Conservation (phyloP, 2,329 filamentous ascomycete species). For the Phaeosphaeriaceae sp. region DNA sequence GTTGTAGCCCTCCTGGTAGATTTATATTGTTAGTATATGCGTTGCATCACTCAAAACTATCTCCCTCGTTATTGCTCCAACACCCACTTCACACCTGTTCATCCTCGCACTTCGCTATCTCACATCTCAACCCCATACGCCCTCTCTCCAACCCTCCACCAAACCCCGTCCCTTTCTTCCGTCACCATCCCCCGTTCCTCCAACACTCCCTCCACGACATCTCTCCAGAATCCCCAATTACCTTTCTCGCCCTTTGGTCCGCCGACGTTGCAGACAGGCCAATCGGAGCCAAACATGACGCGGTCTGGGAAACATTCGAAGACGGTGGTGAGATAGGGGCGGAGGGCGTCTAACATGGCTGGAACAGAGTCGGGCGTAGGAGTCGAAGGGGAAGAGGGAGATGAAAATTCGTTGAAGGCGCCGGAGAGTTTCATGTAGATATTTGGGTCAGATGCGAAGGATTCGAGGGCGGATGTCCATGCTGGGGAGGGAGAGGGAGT, state of each 20-base stretch:
- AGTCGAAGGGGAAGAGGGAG: slow-evolving; percentile 38
- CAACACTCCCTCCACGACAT: slow-evolving; percentile 72
- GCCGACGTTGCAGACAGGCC: slow-evolving; percentile 85
- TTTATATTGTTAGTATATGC: too few species aligned
- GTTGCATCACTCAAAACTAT: too few species aligned
- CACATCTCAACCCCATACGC: slow-evolving; percentile 63
- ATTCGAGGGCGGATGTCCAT: slow-evolving; percentile 74
- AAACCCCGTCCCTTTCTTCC: slow-evolving; percentile 71
- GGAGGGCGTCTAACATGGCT: slow-evolving; percentile 27
- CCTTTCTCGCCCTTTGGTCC: slow-evolving; percentile 58
- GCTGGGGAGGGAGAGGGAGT: slow-evolving; percentile 60
- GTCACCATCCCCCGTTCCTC: slow-evolving; percentile 58
- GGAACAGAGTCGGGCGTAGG: slow-evolving; percentile 24
- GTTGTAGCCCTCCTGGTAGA: too few species aligned
- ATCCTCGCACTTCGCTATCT: too few species aligned
- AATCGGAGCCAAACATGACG: slow-evolving; percentile 92
- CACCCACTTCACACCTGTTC: too few species aligned
- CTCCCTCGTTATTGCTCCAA: too few species aligned
- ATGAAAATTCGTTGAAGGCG: slow-evolving; percentile 75
- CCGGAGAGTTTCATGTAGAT: slow-evolving; percentile 96
- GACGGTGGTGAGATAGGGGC: slow-evolving; percentile 47
- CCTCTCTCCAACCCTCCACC: slow-evolving; percentile 73
- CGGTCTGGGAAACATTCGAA: slow-evolving; percentile 74
- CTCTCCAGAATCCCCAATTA: slow-evolving; percentile 79
- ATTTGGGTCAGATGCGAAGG: slow-evolving; percentile 67